Evolutionary conservation across 2,329 filamentous ascomycete genomes (phyloP).

Genomic region (Triangularia setosa): DNA sequence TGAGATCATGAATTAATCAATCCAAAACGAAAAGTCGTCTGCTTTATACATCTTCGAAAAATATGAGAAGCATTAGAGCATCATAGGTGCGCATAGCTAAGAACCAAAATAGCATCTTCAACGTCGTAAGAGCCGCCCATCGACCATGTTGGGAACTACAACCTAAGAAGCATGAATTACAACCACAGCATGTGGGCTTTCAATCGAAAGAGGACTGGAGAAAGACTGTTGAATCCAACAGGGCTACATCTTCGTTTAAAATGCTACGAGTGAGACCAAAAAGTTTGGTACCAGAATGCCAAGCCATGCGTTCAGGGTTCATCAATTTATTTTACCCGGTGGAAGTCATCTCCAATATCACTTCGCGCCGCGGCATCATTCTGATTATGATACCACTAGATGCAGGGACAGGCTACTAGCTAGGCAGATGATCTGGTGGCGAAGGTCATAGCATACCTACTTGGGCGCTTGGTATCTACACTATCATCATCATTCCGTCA

Average conservation of each 20-base stretch:
- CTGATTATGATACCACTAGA: background rate
- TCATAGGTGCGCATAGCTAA: background rate
- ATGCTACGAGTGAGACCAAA: background rate
- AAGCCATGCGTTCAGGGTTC: background rate
- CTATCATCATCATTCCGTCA: background rate
- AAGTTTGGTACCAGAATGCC: background rate
- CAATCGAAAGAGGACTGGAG: background rate
- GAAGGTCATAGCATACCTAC: background rate
- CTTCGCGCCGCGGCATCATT: background rate
- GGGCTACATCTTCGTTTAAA: background rate
- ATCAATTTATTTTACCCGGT: background rate
- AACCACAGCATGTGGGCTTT: background rate
- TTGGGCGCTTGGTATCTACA: background rate
- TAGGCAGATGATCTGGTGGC: background rate
- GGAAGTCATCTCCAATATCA: background rate
- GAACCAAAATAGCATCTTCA: background rate
- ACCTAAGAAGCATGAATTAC: background rate
- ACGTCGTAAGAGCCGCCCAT: background rate
- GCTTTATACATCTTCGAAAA: background rate
- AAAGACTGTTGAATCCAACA: background rate
- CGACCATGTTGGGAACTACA: background rate
- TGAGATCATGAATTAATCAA: background rate
- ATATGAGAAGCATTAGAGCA: background rate
- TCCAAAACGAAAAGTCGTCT: background rate
- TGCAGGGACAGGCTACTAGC: background rate